These are phyloP conservation scores for Spatholobus suberectus DNA, from an alignment of 306 rosid genomes.

Conservation along the genomic window DNA sequence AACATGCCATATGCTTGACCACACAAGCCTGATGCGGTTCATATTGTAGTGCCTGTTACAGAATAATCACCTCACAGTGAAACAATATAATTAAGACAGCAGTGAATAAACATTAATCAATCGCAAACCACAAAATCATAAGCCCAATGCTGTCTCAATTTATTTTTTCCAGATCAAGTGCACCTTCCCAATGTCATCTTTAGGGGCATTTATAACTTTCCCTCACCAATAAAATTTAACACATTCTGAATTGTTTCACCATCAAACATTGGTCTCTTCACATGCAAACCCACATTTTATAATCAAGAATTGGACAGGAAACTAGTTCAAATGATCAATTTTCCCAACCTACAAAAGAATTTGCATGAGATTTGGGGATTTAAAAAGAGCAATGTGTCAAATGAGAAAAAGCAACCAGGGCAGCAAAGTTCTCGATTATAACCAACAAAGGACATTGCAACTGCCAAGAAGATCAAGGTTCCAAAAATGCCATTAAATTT, in stretches of 20 bases:
- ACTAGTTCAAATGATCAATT: slow-evolving; percentile 22
- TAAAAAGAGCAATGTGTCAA: slow-evolving; percentile 18
- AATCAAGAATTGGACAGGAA: slow-evolving; percentile 7
- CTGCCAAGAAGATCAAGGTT: neutral
- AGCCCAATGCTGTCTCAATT: slow-evolving; percentile 17
- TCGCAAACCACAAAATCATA: slow-evolving; percentile 29
- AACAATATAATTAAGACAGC: slow-evolving; percentile 33
- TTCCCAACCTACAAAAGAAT: slow-evolving; percentile 8
- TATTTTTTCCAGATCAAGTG: neutral
- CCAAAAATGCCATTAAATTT: slow-evolving; percentile 21
- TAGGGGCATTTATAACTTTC: slow-evolving; percentile 12
- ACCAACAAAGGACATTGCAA: slow-evolving; percentile 10
- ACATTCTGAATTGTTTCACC: neutral
- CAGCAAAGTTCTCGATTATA: neutral
- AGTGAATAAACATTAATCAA: slow-evolving; percentile 13
- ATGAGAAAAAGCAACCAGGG: slow-evolving; percentile 2
- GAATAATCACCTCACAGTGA: slow-evolving; percentile 51
- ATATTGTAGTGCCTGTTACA: slow-evolving; percentile 92
- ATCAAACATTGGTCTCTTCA: slow-evolving; percentile 6
- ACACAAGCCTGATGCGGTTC: slow-evolving; percentile 99
- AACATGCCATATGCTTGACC: slow-evolving; percentile 99
- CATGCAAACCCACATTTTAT: slow-evolving; percentile 14
- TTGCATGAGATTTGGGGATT: slow-evolving; percentile 24
- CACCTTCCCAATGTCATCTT: slow-evolving; percentile 33
- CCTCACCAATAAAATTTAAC: slow-evolving; percentile 24